These are phyloP conservation scores for Candida mattraensis DNA, from an alignment of 805 yeast species.

Conservation along the genomic window DNA sequence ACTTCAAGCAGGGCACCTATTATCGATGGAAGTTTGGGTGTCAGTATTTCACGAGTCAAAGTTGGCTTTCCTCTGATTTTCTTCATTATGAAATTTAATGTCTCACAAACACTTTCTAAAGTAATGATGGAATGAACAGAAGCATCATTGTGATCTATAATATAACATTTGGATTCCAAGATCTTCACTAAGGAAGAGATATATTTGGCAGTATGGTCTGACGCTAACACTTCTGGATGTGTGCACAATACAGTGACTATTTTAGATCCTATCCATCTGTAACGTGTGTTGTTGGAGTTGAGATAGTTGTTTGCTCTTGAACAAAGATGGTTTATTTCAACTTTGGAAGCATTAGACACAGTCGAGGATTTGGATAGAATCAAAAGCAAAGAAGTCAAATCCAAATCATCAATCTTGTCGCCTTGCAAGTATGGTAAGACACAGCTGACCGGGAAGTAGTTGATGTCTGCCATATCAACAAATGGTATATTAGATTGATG, in stretches of 20 bases:
- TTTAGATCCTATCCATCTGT: constrained; percentile 62
- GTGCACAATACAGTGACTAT: constrained; percentile 43
- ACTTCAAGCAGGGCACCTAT: constrained; percentile 54
- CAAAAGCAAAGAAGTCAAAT: constrained; percentile 24
- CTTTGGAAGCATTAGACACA: constrained; percentile 44
- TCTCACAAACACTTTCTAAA: constrained; percentile 39
- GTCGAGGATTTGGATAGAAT: constrained; percentile 29
- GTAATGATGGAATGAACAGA: constrained; percentile 24
- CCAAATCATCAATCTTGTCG: constrained; percentile 21
- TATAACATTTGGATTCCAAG: constrained; percentile 38
- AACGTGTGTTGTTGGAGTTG: constrained; percentile 42
- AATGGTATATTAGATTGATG: too few relatives aligned
- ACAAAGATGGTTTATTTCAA: constrained; percentile 51
- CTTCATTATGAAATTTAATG: constrained; percentile 41
- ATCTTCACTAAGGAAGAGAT: constrained; percentile 42
- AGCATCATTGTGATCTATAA: constrained; percentile 32
- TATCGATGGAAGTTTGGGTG: constrained; percentile 71
- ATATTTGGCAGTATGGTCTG: constrained; percentile 41
- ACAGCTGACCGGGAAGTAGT: constrained; percentile 23
- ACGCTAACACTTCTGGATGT: constrained; percentile 38
- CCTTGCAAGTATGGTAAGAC: constrained; percentile 30
- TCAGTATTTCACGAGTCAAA: constrained; percentile 76
- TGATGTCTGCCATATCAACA: constrained; percentile 1
- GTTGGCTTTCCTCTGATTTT: constrained; percentile 78
- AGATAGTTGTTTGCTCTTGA: constrained; percentile 44